These are phyloP conservation scores for Citrus sinensis DNA, from an alignment of 345 rosid species.

Conservation along the genomic window DNA sequence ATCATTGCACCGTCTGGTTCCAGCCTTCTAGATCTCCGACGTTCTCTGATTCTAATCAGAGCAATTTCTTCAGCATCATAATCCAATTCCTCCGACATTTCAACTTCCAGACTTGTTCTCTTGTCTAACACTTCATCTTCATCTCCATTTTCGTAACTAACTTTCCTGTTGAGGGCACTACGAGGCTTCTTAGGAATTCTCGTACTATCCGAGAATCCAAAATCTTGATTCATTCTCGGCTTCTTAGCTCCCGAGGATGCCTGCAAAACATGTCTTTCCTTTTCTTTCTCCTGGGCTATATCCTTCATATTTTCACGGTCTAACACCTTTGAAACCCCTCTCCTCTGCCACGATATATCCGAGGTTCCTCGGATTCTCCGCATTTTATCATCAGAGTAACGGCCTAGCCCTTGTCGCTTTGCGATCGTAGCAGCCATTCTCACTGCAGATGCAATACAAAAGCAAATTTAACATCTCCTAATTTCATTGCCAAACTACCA, in stretches of 20 bases:
- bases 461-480: neutral
- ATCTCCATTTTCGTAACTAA: neutral
- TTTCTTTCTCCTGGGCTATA: neutral
- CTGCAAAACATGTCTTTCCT: neutral
- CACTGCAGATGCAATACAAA: constrained; percentile 23
- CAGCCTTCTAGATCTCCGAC: constrained; percentile 3
- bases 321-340: constrained; percentile 4
- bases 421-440: constrained; percentile 37
- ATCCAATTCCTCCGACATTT: constrained; percentile 18
- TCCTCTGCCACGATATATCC: constrained; percentile 15
- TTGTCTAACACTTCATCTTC: neutral
- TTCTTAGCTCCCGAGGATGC: constrained; percentile 4
- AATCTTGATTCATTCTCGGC: constrained; percentile 6
- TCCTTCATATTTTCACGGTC: neutral
- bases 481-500: neutral
- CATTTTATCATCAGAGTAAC: constrained; percentile 4
- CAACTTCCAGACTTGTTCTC: neutral
- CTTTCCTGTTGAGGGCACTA: constrained; percentile 9
- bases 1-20: neutral
- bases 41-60: constrained; percentile 22
- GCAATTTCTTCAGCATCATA: constrained; percentile 20
- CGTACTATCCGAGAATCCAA: constrained; percentile 8
- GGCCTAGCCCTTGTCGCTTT: constrained; percentile 12
- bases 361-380: constrained; percentile 5
- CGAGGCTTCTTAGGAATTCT: constrained; percentile 21